phyloP scores from a whole-genome alignment of 805 yeast genomes.

The Candida ortonii region DNA sequence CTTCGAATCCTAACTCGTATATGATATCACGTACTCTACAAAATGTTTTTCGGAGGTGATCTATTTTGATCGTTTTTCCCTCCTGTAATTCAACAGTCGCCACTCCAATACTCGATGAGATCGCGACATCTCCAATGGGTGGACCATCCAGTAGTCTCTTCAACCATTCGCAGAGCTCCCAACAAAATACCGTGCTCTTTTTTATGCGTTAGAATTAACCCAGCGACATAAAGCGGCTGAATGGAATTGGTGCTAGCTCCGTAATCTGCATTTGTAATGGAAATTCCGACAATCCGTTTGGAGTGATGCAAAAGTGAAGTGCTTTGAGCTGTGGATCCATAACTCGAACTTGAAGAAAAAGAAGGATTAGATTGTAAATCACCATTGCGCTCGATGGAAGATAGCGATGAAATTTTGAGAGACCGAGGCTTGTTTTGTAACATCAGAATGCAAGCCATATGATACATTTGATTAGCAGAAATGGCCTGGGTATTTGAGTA shows the following conservation, averaged over 20 bases:
- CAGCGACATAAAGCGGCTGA: constrained; percentile 29
- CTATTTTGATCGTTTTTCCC: not conserved
- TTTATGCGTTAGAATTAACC: constrained; percentile 22
- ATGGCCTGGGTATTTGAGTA: constrained; percentile 41
- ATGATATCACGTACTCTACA: no score
- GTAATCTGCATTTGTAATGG: constrained; percentile 30
- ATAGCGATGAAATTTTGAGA: constrained; percentile 24
- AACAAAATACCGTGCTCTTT: constrained; percentile 24
- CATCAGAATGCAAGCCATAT: constrained; percentile 40
- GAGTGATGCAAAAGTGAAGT: constrained; percentile 36
- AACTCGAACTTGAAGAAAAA: not conserved
- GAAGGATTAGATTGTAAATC: no score
- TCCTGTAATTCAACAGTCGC: constrained; percentile 4
- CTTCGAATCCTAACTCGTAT: no score
- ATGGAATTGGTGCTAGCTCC: constrained; percentile 27
- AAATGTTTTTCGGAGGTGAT: not conserved
- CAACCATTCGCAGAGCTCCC: constrained; percentile 25
- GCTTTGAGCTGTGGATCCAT: constrained; percentile 6
- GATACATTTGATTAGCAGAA: constrained; percentile 40
- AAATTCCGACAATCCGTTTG: constrained; percentile 36
- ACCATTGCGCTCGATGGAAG: constrained; percentile 16
- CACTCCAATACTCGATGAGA: constrained; percentile 27
- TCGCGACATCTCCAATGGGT: constrained; percentile 27
- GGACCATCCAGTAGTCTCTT: constrained; percentile 28
- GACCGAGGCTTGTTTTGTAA: constrained; percentile 40